Percentiles rank a stretch among this genome's conserved stretches.
Conservation (phyloP, 2,329 filamentous ascomycete species). For the Verticillium tricorpus region DNA sequence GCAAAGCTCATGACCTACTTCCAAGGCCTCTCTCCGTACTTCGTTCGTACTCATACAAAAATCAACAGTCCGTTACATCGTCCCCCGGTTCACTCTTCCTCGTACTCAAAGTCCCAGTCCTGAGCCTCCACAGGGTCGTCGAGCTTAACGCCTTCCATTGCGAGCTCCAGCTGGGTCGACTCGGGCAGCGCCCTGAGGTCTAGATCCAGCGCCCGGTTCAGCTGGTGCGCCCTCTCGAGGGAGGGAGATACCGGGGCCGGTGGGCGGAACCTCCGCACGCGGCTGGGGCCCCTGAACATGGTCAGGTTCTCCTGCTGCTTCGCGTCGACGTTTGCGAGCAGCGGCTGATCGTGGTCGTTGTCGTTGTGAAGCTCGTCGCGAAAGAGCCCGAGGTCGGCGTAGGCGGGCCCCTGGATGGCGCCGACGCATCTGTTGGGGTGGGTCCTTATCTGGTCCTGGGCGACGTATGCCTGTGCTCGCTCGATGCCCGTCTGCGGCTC, state of each 20-base stretch:
- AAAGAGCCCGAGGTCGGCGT: conserved; percentile 41
- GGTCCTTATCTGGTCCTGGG: conserved; percentile 33
- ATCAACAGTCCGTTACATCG: not conserved
- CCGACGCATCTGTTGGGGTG: conserved; percentile 45
- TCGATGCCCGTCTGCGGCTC: conserved; percentile 19
- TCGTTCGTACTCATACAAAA: not conserved
- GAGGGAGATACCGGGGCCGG: not conserved
- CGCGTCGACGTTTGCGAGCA: conserved; percentile 38
- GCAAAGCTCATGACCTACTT: not conserved
- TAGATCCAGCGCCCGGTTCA: conserved; percentile 24
- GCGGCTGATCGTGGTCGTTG: conserved; percentile 34
- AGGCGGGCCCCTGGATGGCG: conserved; percentile 51
- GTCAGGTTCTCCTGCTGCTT: conserved; percentile 37
- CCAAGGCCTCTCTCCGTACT: not conserved
- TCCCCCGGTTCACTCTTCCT: conserved; percentile 16
- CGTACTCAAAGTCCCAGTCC: conserved; percentile 28
- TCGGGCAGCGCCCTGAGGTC: conserved; percentile 16
- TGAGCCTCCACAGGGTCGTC: conserved; percentile 20
- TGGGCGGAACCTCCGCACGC: conserved; percentile 9
- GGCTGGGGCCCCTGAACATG: conserved; percentile 8
- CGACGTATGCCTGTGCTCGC: conserved; percentile 29
- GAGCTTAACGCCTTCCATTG: conserved; percentile 19
- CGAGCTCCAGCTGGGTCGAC: conserved; percentile 12
- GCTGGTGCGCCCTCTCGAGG: conserved; percentile 14
- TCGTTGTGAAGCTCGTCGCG: conserved; percentile 43